Conservation (phyloP, 305 asterid species). For the Petunia hybrid region DNA sequence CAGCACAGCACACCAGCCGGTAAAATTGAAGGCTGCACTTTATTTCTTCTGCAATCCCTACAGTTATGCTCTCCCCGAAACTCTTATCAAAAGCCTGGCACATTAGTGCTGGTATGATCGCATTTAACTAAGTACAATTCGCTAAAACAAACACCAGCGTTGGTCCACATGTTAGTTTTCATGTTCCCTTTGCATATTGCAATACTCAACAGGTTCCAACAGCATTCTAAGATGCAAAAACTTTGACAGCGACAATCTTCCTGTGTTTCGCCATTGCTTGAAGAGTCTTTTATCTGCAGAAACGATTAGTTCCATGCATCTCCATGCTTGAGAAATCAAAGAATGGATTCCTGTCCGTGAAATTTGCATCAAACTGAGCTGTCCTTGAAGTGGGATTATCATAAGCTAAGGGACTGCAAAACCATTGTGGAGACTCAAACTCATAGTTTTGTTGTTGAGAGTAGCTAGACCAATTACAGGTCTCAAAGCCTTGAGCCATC, state of each 20-base stretch:
- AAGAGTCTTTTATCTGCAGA: conserved; percentile 3
- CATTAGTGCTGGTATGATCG: neutral
- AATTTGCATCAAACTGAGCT: neutral
- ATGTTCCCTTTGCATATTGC: neutral
- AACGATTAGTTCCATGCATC: conserved; percentile 26
- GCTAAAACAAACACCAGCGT: neutral
- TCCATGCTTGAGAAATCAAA: neutral
- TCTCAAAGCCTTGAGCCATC: conserved; percentile 66
- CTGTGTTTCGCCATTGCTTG: neutral
- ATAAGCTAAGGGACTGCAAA: conserved; percentile 33
- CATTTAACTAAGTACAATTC: neutral
- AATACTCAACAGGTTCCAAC: neutral
- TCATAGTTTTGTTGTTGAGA: conserved; percentile 30
- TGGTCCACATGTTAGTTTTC: no score
- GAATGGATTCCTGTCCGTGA: neutral
- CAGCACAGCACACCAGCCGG: neutral
- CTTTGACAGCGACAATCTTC: neutral
- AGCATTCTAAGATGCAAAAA: neutral
- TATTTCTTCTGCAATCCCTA: neutral
- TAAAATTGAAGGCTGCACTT: neutral
- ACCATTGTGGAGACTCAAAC: conserved; percentile 41
- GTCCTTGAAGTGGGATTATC: neutral
- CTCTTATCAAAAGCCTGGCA: no score
- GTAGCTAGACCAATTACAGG: conserved; percentile 38
- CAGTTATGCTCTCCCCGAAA: no score